Conservation (phyloP, 148 eudicot species). For the Salicornia ramosissima region DNA sequence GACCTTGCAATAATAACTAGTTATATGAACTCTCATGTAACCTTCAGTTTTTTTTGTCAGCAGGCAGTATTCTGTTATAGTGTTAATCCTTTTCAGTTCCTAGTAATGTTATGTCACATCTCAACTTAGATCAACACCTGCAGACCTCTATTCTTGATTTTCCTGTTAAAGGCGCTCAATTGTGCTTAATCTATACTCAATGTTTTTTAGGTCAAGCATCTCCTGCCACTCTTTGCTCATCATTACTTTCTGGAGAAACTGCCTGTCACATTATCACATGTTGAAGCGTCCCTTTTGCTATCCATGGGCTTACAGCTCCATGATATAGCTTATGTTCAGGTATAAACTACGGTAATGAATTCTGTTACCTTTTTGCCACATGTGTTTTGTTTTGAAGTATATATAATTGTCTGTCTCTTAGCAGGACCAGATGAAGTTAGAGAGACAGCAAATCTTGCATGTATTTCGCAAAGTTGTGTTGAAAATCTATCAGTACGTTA, state of each 20-base stretch:
- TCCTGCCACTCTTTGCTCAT: constrained; percentile 32
- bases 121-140: neutral
- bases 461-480: constrained; percentile 3
- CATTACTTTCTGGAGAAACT: constrained; percentile 46
- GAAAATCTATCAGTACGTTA: constrained; percentile 1
- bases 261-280: constrained; percentile 47
- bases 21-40: too few relatives aligned
- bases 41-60: too few relatives aligned
- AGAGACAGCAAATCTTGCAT: constrained; percentile 6
- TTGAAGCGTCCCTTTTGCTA: constrained; percentile 57
- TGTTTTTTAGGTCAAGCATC: constrained; percentile 37
- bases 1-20: too few relatives aligned
- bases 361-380: neutral
- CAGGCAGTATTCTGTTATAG: neutral
- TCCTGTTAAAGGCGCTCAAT: neutral
- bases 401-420: too few relatives aligned
- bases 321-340: constrained; percentile 31
- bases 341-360: neutral
- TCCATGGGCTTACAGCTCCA: constrained; percentile 54
- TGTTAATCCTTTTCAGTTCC: neutral
- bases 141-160: too few relatives aligned
- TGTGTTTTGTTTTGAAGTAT: neutral
- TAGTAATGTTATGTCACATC: neutral
- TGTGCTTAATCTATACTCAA: neutral
- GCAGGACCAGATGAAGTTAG: constrained; percentile 17